These are phyloP conservation scores for Acer campestre DNA, from an alignment of 345 rosid species.

Conservation along the genomic window DNA sequence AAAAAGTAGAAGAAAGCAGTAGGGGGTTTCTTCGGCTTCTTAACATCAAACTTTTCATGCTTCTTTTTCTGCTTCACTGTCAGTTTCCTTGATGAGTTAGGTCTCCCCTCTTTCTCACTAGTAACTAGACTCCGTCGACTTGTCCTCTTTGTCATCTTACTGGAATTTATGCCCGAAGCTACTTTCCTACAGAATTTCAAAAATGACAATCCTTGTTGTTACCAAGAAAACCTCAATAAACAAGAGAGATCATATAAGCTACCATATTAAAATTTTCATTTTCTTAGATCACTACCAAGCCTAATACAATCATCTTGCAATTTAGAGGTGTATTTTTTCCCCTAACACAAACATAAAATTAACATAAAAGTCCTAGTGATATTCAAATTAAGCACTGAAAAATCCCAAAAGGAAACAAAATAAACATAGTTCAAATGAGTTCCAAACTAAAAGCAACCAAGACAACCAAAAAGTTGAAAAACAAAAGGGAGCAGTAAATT, in stretches of 20 bases:
- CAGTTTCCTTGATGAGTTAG: constrained; percentile 26
- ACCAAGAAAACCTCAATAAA: not conserved
- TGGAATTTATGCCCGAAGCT: not conserved
- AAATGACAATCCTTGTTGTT: not conserved
- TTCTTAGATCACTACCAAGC: not conserved
- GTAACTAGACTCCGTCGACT: constrained; percentile 29
- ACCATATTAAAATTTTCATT: not conserved
- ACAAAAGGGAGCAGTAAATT: too few species aligned
- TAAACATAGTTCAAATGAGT: too few species aligned
- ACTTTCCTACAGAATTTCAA: constrained; percentile 15
- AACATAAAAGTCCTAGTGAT: too few species aligned
- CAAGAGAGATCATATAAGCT: not conserved
- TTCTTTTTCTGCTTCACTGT: constrained; percentile 45
- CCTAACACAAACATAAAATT: not conserved
- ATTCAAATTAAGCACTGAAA: too few species aligned
- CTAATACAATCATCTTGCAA: not conserved
- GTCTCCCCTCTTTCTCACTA: constrained; percentile 15
- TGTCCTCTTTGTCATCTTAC: constrained; percentile 21
- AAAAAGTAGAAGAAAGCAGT: constrained; percentile 91
- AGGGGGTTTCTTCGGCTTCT: constrained; percentile 90
- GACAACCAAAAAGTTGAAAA: too few species aligned
- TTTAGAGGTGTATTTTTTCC: too few species aligned
- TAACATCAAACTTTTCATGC: constrained; percentile 42
- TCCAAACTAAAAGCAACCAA: too few species aligned
- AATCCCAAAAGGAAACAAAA: too few species aligned